These are phyloP conservation scores for Helianthus tuberosus DNA, from an alignment of 129 eudicot species.

Conservation along the genomic window DNA sequence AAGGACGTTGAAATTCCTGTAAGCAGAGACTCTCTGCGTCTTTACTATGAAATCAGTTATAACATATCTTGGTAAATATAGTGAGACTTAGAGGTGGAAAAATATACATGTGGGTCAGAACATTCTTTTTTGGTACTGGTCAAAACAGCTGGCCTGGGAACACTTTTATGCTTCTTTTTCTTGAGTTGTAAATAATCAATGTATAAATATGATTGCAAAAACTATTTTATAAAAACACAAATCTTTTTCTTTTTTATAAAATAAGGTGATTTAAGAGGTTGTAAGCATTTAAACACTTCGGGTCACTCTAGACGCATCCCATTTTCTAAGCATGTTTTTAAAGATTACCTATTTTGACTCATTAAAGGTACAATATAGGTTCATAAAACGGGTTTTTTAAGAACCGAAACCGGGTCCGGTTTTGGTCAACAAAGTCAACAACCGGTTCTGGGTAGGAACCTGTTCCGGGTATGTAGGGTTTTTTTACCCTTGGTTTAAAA, in stretches of 20 bases:
- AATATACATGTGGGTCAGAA: not conserved
- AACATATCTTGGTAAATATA: not conserved
- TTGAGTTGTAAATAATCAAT: not conserved
- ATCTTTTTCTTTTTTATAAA: not conserved
- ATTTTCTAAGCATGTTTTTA: not conserved
- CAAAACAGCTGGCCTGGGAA: not conserved
- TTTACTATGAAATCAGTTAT: slow-evolving; percentile 11
- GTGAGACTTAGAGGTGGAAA: not conserved
- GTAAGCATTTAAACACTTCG: not conserved
- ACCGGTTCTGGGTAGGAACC: too few relatives aligned
- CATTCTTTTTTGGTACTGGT: not conserved
- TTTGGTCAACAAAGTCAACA: too few relatives aligned
- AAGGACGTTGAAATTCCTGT: slow-evolving; percentile 83
- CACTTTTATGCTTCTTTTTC: not conserved
- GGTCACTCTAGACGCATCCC: not conserved
- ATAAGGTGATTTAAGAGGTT: not conserved
- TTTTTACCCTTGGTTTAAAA: too few relatives aligned
- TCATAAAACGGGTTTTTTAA: too few relatives aligned
- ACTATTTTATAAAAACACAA: not conserved
- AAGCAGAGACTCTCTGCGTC: slow-evolving; percentile 25
- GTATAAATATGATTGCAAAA: not conserved
- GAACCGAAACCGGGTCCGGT: too few relatives aligned
- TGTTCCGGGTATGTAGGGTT: too few relatives aligned
- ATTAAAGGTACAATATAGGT: not conserved
- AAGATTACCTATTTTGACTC: not conserved